Conservation (phyloP, 805 yeast species). For the Sugiyamaella floridensis region DNA sequence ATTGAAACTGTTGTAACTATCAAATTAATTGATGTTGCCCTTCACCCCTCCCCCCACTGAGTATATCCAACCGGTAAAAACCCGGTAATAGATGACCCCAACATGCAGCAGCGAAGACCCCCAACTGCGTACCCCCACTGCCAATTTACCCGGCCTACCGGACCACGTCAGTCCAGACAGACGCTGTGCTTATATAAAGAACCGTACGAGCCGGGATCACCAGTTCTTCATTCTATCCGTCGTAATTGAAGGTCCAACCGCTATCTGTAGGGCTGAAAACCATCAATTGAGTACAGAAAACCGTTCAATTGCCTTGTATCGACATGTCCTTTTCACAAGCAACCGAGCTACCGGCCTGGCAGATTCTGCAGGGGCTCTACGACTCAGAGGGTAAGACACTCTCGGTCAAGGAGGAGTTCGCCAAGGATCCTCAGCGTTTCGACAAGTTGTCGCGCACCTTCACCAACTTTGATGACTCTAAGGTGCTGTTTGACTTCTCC, state of each 20-base stretch:
- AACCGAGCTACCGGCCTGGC: conserved; percentile 78
- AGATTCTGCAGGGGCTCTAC: conserved; percentile 62
- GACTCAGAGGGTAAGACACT: conserved; percentile 62
- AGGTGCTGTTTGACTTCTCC: conserved; percentile 90
- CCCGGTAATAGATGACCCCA: too few relatives aligned
- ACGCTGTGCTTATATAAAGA: neutral
- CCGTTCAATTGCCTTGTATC: conserved; percentile 19
- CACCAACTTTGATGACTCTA: conserved; percentile 76
- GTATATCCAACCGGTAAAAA: too few relatives aligned
- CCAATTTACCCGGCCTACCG: neutral
- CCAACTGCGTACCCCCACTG: neutral
- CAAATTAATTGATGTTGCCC: too few relatives aligned
- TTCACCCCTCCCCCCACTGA: too few relatives aligned
- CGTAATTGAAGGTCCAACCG: neutral
- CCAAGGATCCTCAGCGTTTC: conserved; percentile 66
- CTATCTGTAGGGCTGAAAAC: neutral
- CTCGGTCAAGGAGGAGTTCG: conserved; percentile 72
- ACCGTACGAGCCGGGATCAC: neutral
- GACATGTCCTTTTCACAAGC: conserved; percentile 51
- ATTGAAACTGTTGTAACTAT: too few relatives aligned
- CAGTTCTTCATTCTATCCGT: neutral
- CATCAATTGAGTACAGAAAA: neutral
- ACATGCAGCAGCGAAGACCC: neutral
- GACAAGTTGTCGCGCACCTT: conserved; percentile 70
- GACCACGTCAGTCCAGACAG: neutral